Evolutionary conservation across 805 yeast genomes (phyloP).

Genomic region (Ascoidea asiatica): DNA sequence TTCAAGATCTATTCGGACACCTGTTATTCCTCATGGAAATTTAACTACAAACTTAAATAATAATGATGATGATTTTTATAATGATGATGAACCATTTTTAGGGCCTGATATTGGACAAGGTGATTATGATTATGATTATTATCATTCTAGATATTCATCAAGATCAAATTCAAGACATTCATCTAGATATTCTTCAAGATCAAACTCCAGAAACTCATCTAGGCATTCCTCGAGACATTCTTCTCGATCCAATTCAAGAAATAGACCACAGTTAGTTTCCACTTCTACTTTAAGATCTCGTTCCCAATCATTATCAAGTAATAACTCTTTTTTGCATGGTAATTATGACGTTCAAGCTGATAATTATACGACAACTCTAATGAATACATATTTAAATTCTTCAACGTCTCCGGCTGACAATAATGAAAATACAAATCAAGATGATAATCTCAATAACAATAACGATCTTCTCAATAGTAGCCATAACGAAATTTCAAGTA

Average conservation of each 20-base stretch:
- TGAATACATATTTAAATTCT: not conserved
- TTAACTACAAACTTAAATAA: too few species aligned
- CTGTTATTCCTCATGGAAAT: too few species aligned
- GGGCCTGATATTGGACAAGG: not conserved
- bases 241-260: not conserved
- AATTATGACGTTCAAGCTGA: not conserved
- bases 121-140: not conserved
- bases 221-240: not conserved
- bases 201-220: not conserved
- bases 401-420: not conserved
- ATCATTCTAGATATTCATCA: not conserved
- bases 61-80: too few species aligned
- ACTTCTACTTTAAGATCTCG: not conserved
- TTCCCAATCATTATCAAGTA: not conserved
- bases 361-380: not conserved
- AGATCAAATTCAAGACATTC: not conserved
- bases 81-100: not conserved
- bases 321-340: not conserved
- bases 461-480: too few species aligned
- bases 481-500: not conserved
- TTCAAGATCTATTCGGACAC: too few species aligned
- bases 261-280: not conserved
- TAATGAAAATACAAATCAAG: not conserved
- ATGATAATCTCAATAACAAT: not conserved
- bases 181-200: not conserved